Conservation (phyloP, 495 filamentous ascomycete species). For the Venustampulla echinocandica region DNA sequence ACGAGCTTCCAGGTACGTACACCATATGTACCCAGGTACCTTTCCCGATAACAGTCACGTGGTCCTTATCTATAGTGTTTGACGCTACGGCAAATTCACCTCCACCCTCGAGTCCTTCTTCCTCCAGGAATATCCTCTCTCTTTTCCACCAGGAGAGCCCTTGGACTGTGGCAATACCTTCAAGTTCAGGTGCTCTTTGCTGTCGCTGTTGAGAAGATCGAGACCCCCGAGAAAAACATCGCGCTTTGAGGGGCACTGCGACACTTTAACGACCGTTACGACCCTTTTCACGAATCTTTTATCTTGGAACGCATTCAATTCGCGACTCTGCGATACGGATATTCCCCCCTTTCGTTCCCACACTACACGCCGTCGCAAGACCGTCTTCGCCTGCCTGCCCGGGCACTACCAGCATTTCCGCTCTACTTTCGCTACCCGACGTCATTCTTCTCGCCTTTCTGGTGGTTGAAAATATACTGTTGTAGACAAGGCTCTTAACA, state of each 20-base stretch:
- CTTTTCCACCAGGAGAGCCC: slow-evolving; percentile 12
- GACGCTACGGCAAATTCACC: slow-evolving; percentile 10
- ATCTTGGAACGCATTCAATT: slow-evolving; percentile 9
- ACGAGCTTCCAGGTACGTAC: slow-evolving; percentile 9
- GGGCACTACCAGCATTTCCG: too few relatives aligned
- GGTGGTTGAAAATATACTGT: too few relatives aligned
- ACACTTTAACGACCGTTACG: slow-evolving; percentile 23
- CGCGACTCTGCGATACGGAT: not conserved
- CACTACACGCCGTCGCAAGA: too few relatives aligned
- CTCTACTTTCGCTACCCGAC: too few relatives aligned
- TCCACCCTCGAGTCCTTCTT: slow-evolving; percentile 10
- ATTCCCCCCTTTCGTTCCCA: not conserved
- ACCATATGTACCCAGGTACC: not conserved
- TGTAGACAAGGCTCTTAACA: too few relatives aligned
- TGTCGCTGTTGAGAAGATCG: slow-evolving; percentile 5
- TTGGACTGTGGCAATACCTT: slow-evolving; percentile 19
- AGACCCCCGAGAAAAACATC: slow-evolving; percentile 4
- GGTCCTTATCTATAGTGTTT: not conserved
- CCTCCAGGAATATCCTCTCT: not conserved
- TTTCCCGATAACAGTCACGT: not conserved
- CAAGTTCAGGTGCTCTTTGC: slow-evolving; percentile 13
- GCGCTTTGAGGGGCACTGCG: not conserved
- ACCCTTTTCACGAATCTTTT: slow-evolving; percentile 26
- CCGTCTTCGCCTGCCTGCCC: too few relatives aligned
- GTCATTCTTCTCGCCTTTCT: too few relatives aligned